Evolutionary conservation across 176 grass and related monocot species (phyloP), one percentile per base, ranked within the genome.

Genomic region (Tuctoria greenei): DNA sequence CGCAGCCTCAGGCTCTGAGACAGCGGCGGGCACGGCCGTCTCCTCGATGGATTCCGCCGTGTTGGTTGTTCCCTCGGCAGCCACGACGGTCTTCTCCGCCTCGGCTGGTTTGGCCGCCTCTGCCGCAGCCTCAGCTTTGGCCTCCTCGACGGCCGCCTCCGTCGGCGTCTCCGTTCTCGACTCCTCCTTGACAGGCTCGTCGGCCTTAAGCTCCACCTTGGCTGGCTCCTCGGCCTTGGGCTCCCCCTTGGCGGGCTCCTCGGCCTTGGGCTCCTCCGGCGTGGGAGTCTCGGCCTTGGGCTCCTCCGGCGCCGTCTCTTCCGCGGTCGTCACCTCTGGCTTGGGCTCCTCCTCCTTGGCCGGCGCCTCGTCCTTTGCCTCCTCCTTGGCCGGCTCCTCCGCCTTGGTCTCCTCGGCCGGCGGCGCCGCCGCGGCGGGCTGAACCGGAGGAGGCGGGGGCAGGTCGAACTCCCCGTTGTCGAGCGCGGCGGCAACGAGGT

Each of bases 401-500:
- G 26, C 4, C 24, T 60, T 60, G 25, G 25, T 12, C 25, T 60
- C 57, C 25, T 60, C 71, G 8, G 28, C 31, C 26, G 26, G 12
- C 23, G 45, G 17, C 5, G 14, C 43, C n/a, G 5, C 64, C 2
- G 51, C 38, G 34, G 45, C 49, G 25, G 80, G 42, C 24, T 57
- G 7, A 40, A 64, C 39, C 4, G 57, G 43, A 5, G 83, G 79
- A 0, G 81, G 71, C 25, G 71, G 76, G 17, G 67, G 75, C 45
- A 80, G 54, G 31, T 74, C 63, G 61, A 92, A 89, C 76, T 92
- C 90, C 11, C 81, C 78, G 86, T 28, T 69, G 38, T 75, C 79
- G 72, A 92, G 86, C 37, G 90, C 90, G 13, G 79, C 55, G 17
- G 80, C 83, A 54, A 92, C 80, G 38, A 89, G 90, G n/a, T 83